Percentiles rank a stretch among this genome's conserved stretches.
Conservation (phyloP, 352 stramenopile genomes). For the Phytopythium litorale region DNA sequence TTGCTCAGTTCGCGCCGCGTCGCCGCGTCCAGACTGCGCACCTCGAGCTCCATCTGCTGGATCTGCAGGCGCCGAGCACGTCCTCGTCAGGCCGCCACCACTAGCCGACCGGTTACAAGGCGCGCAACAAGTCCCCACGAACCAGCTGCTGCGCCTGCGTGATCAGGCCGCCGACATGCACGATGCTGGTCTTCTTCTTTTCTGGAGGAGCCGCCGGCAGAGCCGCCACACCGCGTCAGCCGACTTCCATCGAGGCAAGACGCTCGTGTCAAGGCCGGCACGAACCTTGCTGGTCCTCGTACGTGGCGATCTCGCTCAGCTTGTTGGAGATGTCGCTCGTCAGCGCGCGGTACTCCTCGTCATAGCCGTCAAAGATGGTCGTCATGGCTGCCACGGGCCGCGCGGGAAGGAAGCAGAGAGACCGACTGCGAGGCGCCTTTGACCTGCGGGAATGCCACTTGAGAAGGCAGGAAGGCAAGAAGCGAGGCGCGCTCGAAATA, state of each 20-base stretch:
- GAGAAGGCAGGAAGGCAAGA: too few species aligned
- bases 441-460: neutral
- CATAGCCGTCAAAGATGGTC: conserved; percentile 87
- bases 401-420: neutral
- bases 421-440: neutral
- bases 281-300: conserved; percentile 76
- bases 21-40: conserved; percentile 72
- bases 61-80: conserved; percentile 33
- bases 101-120: neutral
- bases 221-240: too few species aligned
- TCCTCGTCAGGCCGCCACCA: neutral
- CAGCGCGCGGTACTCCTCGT: conserved; percentile 84
- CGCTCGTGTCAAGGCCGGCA: too few species aligned
- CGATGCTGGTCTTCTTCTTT: conserved; percentile 83
- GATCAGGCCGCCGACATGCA: conserved; percentile 73
- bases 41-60: conserved; percentile 88
- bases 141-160: conserved; percentile 84
- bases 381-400: conserved; percentile 53
- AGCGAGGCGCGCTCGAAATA: neutral
- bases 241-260: too few species aligned
- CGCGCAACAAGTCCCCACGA: conserved; percentile 4
- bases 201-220: conserved; percentile 29
- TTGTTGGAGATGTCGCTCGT: conserved; percentile 87
- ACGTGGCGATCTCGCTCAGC: conserved; percentile 83
- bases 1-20: conserved; percentile 85